Conservation (phyloP, 345 rosid genomes). For the Eutrema yunnanense region DNA sequence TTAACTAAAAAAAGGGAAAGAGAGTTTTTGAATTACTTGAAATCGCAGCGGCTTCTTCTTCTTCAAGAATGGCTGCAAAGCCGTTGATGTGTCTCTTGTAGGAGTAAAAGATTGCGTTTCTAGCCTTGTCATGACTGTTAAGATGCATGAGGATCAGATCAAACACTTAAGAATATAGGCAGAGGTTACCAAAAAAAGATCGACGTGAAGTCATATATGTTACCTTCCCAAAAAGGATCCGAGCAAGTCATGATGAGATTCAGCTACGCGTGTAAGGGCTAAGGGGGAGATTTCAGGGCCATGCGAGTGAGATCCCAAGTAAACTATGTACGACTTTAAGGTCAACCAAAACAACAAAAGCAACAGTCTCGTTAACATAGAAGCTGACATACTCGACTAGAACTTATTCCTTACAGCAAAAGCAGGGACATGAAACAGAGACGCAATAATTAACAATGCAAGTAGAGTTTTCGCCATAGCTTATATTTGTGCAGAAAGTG, state of each 20-base stretch:
- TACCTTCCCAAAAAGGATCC: conserved; percentile 44
- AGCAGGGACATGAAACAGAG: conserved; percentile 22
- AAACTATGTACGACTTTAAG: conserved; percentile 44
- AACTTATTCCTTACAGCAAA: conserved; percentile 5
- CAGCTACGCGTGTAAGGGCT: conserved; percentile 23
- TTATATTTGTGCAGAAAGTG: conserved; percentile 14
- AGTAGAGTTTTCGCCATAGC: conserved; percentile 28
- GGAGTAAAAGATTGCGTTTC: neutral
- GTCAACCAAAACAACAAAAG: neutral
- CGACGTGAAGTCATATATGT: conserved; percentile 32
- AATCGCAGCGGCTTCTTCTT: conserved; percentile 5
- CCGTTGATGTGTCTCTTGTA: conserved; percentile 4
- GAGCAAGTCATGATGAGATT: conserved; percentile 44
- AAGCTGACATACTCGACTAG: neutral
- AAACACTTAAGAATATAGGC: neutral
- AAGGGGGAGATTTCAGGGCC: conserved; percentile 30
- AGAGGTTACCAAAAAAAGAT: neutral
- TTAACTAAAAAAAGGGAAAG: neutral
- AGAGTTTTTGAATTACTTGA: neutral
- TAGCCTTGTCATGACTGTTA: conserved; percentile 8
- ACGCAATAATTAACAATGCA: conserved; percentile 7
- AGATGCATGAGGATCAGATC: conserved; percentile 22
- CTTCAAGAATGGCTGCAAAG: conserved; percentile 8
- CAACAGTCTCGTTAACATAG: neutral
- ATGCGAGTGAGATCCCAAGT: conserved; percentile 60